Conservation (phyloP, 495 filamentous ascomycete species). For the Opeltia flavorubescens region DNA sequence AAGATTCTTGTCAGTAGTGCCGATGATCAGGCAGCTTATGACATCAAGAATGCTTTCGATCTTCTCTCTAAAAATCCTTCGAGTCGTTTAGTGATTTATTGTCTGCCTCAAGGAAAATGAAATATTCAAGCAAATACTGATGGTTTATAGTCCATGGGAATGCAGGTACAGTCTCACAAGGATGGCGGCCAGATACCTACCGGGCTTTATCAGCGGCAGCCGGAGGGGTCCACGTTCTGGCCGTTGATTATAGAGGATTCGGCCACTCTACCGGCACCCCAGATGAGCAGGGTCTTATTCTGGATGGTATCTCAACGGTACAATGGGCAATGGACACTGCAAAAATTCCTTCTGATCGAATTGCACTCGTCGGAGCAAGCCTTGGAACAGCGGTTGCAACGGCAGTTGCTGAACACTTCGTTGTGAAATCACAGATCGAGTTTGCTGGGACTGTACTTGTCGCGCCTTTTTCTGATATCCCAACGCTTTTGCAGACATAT, state of each 20-base stretch:
- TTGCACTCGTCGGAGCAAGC: constrained; percentile 75
- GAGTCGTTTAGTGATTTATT: constrained; percentile 41
- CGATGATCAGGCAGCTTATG: constrained; percentile 21
- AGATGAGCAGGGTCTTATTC: constrained; percentile 68
- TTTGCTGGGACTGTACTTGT: constrained; percentile 68
- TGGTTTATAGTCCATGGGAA: constrained; percentile 27
- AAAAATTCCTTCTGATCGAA: constrained; percentile 49
- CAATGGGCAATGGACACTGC: constrained; percentile 51
- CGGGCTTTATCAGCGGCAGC: constrained; percentile 25
- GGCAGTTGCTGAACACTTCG: constrained; percentile 56
- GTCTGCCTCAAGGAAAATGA: constrained; percentile 14
- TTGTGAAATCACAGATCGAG: constrained; percentile 1
- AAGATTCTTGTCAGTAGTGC: constrained; percentile 28
- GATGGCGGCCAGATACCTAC: constrained; percentile 36
- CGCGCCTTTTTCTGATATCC: constrained; percentile 62
- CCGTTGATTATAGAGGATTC: constrained; percentile 84
- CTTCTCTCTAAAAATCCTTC: constrained; percentile 41
- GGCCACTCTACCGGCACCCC: constrained; percentile 68
- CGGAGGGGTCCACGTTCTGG: constrained; percentile 43
- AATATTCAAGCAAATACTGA: background rate
- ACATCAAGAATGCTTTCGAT: constrained; percentile 33
- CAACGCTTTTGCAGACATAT: constrained; percentile 56
- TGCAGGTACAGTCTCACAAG: constrained; percentile 39
- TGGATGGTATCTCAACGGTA: constrained; percentile 58
- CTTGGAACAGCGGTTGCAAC: constrained; percentile 75